Percentiles rank a stretch among this genome's conserved stretches.
These are phyloP conservation scores for Yamadazyma oceani DNA, from an alignment of 1,139 yeast species.

Conservation along the genomic window DNA sequence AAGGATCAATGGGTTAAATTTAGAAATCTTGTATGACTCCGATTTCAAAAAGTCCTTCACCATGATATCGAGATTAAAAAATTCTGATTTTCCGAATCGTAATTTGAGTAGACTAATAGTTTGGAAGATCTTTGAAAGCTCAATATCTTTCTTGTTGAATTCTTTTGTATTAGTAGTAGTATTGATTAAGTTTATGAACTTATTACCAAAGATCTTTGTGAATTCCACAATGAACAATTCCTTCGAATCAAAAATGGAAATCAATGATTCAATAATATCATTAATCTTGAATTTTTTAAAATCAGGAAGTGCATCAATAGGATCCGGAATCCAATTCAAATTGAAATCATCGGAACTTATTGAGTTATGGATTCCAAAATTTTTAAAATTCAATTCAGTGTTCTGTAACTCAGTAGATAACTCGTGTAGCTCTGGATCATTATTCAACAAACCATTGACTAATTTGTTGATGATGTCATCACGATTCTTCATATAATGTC, in stretches of 20 bases:
- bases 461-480: conserved; percentile 70
- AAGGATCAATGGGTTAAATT: conserved; percentile 38
- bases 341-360: conserved; percentile 32
- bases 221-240: conserved; percentile 75
- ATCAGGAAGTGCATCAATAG: conserved; percentile 89
- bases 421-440: conserved; percentile 44
- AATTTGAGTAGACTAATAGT: conserved; percentile 56
- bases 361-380: conserved; percentile 5
- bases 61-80: conserved; percentile 82
- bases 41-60: conserved; percentile 69
- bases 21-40: conserved; percentile 12
- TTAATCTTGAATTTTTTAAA: conserved; percentile 63
- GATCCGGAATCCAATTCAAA: conserved; percentile 83
- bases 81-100: conserved; percentile 66
- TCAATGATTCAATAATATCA: conserved; percentile 70
- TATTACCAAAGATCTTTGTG: conserved; percentile 61
- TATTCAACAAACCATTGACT: conserved; percentile 70
- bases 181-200: conserved; percentile 46
- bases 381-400: conserved; percentile 14
- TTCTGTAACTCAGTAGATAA: conserved; percentile 53
- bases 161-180: conserved; percentile 30
- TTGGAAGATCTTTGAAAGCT: conserved; percentile 35
- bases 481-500: conserved; percentile 65
- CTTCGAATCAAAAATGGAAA: conserved; percentile 77
- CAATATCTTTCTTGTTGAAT: neutral